Percentiles rank a stretch among this genome's conserved stretches.
Conservation (phyloP, 495 filamentous ascomycete species). For the Filosporella fistucella region DNA sequence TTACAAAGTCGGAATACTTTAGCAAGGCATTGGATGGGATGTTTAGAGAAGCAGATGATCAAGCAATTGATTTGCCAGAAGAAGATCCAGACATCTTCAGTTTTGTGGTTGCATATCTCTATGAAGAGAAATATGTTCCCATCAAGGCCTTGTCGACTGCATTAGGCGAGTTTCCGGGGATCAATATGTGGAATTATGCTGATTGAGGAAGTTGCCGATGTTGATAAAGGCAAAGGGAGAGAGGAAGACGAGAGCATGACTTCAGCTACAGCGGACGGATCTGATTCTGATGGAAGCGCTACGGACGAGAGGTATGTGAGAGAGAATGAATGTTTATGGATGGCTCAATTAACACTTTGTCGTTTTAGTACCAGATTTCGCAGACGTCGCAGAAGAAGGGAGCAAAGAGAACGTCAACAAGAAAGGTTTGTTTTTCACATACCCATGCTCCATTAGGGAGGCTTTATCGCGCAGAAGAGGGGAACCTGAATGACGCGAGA, state of each 20-base stretch:
- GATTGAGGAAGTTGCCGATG: slow-evolving; percentile 18
- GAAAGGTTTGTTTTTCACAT: slow-evolving; percentile 29
- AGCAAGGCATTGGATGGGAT: slow-evolving; percentile 36
- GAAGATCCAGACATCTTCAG: slow-evolving; percentile 45
- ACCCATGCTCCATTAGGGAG: no score
- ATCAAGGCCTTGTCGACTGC: slow-evolving; percentile 33
- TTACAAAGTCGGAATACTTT: slow-evolving; percentile 40
- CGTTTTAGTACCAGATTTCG: slow-evolving; percentile 1
- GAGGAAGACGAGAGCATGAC: slow-evolving; percentile 22
- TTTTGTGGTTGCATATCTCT: slow-evolving; percentile 43
- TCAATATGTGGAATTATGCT: not conserved
- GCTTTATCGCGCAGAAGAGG: no score
- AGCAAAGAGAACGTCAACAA: slow-evolving; percentile 30
- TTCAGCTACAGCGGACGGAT: slow-evolving; percentile 29
- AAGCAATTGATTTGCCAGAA: slow-evolving; percentile 40
- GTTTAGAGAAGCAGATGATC: slow-evolving; percentile 34
- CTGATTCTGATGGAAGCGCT: slow-evolving; percentile 25
- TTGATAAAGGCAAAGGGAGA: slow-evolving; percentile 35
- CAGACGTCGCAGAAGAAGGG: slow-evolving; percentile 28
- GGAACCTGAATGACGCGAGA: no score
- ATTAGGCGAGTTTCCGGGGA: slow-evolving; percentile 23
- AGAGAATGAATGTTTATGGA: no score
- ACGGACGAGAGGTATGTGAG: slow-evolving; percentile 26
- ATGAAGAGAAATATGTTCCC: slow-evolving; percentile 42
- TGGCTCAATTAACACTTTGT: no score